Evolutionary conservation across 148 eudicot genomes (phyloP), one percentile per base, ranked within the genome.

Genomic region (Silene conica): DNA sequence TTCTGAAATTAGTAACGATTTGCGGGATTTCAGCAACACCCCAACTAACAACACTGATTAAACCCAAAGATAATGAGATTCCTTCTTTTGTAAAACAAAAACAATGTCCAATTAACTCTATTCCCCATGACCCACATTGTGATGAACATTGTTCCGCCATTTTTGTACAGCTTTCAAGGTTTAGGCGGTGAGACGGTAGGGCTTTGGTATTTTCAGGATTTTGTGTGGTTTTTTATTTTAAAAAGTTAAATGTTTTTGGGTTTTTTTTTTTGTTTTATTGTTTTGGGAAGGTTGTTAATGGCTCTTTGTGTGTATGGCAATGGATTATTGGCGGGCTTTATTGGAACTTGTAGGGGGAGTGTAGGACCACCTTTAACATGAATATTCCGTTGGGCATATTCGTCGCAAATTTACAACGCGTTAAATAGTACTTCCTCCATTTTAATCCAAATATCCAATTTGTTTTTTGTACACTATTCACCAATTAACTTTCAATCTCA

Each of bases 1-100:
- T 43, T 60, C 69, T 83, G 79, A 74, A 90, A 71, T 87, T 92
- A 25, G 96, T 88, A 62, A 90, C 73, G 72, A 92, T 85, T 76
- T 92, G 97, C 19, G 97, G 97, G 78, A 92, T 63, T 80, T 92
- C 97, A 14, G 95, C 95, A 20, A 90, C 83, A 15, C 82, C 84
- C 95, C 97, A 92, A 63, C 87, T 81, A 3, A 83, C 4, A 20
- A 90, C 87, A 62, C 97, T 92, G 52, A 85, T 16, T 7, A 90
- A 9, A 1, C 97, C 97, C 81, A 92, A 34, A 0, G 77, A 67
- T 63, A 92, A 61, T 0, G 95, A 89, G 5, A 80, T 77, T 0
- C 74, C 83, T 38, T 91, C 88, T 23, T 38, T 82, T n/a, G 64
- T n/a, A 2, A 70, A 61, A 75, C 97, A 89, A 4, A 89, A 79